Evolutionary conservation across 2,329 filamentous ascomycete genomes (phyloP).

Genomic region (Fusarium scirpi): DNA sequence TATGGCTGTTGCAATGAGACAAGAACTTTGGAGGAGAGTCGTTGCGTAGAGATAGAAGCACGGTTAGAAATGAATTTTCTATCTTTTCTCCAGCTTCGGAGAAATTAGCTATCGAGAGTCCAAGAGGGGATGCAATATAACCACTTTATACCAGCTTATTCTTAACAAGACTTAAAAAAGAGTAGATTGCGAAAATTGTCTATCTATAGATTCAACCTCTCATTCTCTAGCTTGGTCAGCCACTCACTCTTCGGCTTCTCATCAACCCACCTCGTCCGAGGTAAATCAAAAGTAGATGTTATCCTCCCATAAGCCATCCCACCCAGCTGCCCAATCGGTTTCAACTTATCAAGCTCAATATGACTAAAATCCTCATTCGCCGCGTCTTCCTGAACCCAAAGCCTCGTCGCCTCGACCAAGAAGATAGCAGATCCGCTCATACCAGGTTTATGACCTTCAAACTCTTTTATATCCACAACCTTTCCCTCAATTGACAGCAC

Average conservation of each 20-base stretch:
- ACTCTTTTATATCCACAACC: conserved; percentile 79
- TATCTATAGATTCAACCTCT: neutral
- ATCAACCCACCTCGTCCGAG: conserved; percentile 40
- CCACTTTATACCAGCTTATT: no score
- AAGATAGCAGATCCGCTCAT: conserved; percentile 80
- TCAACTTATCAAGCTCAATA: conserved; percentile 80
- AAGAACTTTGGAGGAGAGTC: conserved; percentile 46
- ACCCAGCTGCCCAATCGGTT: conserved; percentile 83
- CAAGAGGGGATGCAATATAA: no score
- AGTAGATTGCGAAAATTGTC: conserved; percentile 12
- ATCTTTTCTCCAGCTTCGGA: no score
- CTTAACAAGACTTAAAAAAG: no score
- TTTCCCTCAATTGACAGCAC: conserved; percentile 87
- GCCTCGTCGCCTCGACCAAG: conserved; percentile 84
- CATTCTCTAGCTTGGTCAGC: neutral
- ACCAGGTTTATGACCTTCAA: conserved; percentile 78
- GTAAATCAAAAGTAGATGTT: conserved; percentile 78
- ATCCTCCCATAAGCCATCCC: conserved; percentile 86
- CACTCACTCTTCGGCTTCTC: neutral
- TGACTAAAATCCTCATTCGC: conserved; percentile 80
- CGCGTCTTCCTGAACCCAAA: conserved; percentile 91
- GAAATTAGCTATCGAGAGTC: no score
- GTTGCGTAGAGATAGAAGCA: conserved; percentile 20
- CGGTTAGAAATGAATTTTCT: no score
- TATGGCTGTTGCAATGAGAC: conserved; percentile 47